A percentile compares a stretch with the other conserved stretches of the same genome.
Evolutionary conservation across 345 rosid genomes (phyloP).

Genomic region (Brassica incana): DNA sequence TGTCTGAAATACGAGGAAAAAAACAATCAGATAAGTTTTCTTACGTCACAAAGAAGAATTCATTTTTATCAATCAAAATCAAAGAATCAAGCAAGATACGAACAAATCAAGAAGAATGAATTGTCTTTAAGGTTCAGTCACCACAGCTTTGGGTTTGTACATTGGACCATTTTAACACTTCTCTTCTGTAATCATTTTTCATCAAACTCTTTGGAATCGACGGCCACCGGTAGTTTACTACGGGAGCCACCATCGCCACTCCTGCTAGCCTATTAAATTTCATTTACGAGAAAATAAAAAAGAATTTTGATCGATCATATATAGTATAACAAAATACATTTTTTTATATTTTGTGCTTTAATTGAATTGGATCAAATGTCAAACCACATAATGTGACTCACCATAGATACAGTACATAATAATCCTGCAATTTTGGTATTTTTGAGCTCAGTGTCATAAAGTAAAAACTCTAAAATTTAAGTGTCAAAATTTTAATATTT

Average conservation of each 20-base stretch:
- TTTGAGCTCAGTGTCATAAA: background rate
- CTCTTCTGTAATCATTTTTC: conserved; percentile 63
- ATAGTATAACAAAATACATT: background rate
- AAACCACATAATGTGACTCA: background rate
- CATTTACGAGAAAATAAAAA: background rate
- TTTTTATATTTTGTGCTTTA: background rate
- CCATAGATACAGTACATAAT: background rate
- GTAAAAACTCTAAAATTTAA: background rate
- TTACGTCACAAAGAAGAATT: conserved; percentile 6
- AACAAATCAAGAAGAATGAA: conserved; percentile 1
- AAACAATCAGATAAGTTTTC: background rate
- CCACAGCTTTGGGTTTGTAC: conserved; percentile 43
- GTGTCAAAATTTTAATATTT: background rate
- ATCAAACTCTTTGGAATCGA: conserved; percentile 64
- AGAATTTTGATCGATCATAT: background rate
- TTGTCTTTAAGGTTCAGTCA: conserved; percentile 22
- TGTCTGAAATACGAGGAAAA: background rate
- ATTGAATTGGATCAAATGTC: background rate
- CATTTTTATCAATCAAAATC: background rate
- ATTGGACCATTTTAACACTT: conserved; percentile 46
- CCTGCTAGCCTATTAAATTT: conserved; percentile 68
- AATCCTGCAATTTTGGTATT: background rate
- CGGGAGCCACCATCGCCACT: conserved; percentile 69
- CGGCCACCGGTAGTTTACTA: conserved; percentile 73
- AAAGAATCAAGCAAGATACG: conserved; percentile 4